Evolutionary conservation across 2,329 filamentous ascomycete genomes (phyloP), one percentile per base, ranked within the genome.

Genomic region (Clonostachys rosea): DNA sequence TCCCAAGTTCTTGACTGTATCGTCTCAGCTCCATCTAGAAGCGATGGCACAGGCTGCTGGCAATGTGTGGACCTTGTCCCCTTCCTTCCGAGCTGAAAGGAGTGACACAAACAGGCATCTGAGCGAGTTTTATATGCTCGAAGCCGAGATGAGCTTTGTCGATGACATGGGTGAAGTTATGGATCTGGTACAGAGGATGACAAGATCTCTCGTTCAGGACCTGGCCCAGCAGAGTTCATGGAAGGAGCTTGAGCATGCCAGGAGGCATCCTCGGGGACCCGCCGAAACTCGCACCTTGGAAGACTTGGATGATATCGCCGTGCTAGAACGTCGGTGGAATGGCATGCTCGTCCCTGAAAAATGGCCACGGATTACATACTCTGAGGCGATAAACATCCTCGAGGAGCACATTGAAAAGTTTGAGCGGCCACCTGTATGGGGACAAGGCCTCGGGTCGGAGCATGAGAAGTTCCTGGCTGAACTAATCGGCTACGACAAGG

Each of bases 41-140:
- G 91, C 94, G 5, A 79, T 96, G 48, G 85, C 91, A 0, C 91
- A 95, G 58, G 85, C 91, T 17, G 78, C 96, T 33, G 89, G 89
- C 37, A 89, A 87, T 56, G 94, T 97, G 8, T 99, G 94, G 91
- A 88, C 91, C 2, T 70, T 99, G 11, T 94, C 91, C 5, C 94
- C 94, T 4, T 95, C 91, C 0, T 99, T 99, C 62, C 83, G 94
- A 36, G 94, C 94, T 5, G 94, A 96, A 65, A 85, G 84, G 61
- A 96, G 91, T 66, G 91, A 97, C 60, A 97, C 94, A 0, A 85
- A 91, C 6, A 84, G 94, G 30, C 94, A 99, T 67, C 74, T 99
- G 51, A 96, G 90, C 70, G 94, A 99, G 62, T 97, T 99, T 60
- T 97, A 97, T 69, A 97, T 99, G 94, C 79, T 99, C 3, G 94